Percentiles rank a stretch among this genome's conserved stretches.
Conservation (phyloP, 768 basidiomycete genomes). For the Hericium rajendrae region DNA sequence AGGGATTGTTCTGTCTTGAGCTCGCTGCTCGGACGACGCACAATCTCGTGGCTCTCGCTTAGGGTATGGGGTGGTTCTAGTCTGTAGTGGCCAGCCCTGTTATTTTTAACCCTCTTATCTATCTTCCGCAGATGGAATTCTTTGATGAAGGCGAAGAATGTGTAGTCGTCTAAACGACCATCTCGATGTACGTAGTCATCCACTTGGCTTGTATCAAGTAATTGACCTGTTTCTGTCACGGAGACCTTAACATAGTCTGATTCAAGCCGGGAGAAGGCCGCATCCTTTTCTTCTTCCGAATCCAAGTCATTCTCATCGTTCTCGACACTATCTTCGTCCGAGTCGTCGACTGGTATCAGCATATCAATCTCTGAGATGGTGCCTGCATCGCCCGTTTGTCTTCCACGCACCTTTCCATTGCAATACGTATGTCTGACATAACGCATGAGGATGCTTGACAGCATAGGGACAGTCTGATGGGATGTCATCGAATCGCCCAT, state of each 20-base stretch:
- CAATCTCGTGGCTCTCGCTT: not conserved
- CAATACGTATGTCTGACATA: not conserved
- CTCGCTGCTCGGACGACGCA: not conserved
- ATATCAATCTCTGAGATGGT: no score
- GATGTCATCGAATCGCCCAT: constrained; percentile 18
- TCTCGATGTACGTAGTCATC: constrained; percentile 20
- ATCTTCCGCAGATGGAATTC: not conserved
- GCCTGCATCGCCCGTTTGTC: no score
- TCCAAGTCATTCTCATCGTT: constrained; percentile 8
- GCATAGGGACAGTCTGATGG: constrained; percentile 21
- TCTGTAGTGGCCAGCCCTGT: not conserved
- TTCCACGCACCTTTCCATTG: no score
- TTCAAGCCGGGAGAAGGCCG: no score
- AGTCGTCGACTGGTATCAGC: not conserved
- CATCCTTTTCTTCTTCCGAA: no score
- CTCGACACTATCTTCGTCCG: not conserved
- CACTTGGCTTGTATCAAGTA: constrained; percentile 11
- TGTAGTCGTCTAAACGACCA: constrained; percentile 8
- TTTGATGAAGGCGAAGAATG: constrained; percentile 22
- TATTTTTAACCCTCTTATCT: not conserved
- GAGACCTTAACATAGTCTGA: no score
- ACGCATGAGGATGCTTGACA: constrained; percentile 12
- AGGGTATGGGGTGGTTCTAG: constrained; percentile 5
- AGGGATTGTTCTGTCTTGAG: not conserved
- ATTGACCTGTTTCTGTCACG: no score